Evolutionary conservation across 805 yeast species (phyloP).

Genomic region (Zygoascus flipseniorum): DNA sequence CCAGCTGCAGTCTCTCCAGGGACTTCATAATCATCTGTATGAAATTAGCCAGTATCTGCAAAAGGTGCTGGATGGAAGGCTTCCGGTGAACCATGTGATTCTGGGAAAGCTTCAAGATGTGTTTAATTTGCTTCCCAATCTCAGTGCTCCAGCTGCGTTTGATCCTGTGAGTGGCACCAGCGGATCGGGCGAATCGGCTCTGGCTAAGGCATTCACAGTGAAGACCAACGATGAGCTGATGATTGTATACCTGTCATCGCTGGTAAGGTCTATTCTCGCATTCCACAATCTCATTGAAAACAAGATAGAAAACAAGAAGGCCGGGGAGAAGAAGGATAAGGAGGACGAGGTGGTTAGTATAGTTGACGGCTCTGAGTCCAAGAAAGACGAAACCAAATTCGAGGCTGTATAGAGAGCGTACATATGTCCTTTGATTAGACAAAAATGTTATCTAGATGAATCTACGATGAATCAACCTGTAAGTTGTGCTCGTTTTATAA

Average conservation of each 20-base stretch:
- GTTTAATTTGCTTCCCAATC: conserved; percentile 84
- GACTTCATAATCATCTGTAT: conserved; percentile 67
- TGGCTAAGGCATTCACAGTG: conserved; percentile 75
- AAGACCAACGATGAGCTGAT: conserved; percentile 95
- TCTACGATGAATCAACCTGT: no score
- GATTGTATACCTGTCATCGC: conserved; percentile 81
- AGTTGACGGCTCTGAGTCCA: conserved; percentile 1
- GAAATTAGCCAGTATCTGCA: conserved; percentile 73
- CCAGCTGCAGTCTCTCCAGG: conserved; percentile 80
- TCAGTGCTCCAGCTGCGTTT: conserved; percentile 31
- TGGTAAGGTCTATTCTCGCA: conserved; percentile 90
- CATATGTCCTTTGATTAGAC: no score
- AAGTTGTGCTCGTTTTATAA: no score
- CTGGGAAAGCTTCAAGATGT: conserved; percentile 91
- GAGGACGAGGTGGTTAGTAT: neutral
- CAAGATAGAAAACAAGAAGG: conserved; percentile 69
- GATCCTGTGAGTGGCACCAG: conserved; percentile 12
- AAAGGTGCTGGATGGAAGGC: conserved; percentile 57
- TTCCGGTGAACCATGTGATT: conserved; percentile 86
- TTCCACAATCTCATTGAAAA: conserved; percentile 96
- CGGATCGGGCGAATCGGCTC: conserved; percentile 31
- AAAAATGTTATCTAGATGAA: no score
- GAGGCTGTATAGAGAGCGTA: no score
- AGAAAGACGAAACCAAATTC: neutral
- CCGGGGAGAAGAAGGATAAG: conserved; percentile 8